Base-by-base conservation (phyloP, 108 stramenopile species). In the Fistulifera pelliculosa region DNA sequence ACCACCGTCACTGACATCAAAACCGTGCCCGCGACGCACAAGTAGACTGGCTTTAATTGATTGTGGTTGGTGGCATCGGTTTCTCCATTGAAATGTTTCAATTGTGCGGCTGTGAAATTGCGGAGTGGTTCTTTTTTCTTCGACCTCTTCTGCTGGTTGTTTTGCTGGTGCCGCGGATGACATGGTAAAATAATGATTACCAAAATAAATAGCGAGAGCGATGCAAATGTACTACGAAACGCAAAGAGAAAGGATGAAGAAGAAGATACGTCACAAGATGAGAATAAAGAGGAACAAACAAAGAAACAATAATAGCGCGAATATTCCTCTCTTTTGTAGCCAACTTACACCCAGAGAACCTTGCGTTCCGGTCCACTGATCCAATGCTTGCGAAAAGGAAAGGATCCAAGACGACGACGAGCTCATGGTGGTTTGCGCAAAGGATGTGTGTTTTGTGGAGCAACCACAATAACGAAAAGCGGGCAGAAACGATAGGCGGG, bases 21-120 rank as follows among this genome's bases (percentile, higher is more conserved):
- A 98, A 98, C 95, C 14, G 69, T 87, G 2, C 95, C 93, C 53
- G 70, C 62, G 1, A 96, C 53, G 1, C 95, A 94, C 14, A 98
- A 69, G 59, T 96, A 98, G 1, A 96, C 79, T 1, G 92, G 89
- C 45, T 93, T 93, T 23, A 66, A 62, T 24, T 97, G 86, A 16
- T 75, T 71, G 6, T 3, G 31, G 11, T 65, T 58, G 27, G 69
- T 75, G 45, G 73, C 76, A 64, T 85, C 80, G 2, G 58, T 71
- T 16, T 55, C 79, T 11, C 94, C 94, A 59, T 92, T 77, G 60
- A 93, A 94, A 25, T 76, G 23, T 11, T 54, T 23, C 17, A 96
- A 58, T 60, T 93, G 90, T 41, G 75, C 63, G 14, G 39, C 12
- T 1, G 94, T 96, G 55, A 96, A 96, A 58, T 96, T 93, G 13